These are phyloP conservation scores for Tagetes erecta DNA, from an alignment of 129 eudicot species.

Conservation along the genomic window DNA sequence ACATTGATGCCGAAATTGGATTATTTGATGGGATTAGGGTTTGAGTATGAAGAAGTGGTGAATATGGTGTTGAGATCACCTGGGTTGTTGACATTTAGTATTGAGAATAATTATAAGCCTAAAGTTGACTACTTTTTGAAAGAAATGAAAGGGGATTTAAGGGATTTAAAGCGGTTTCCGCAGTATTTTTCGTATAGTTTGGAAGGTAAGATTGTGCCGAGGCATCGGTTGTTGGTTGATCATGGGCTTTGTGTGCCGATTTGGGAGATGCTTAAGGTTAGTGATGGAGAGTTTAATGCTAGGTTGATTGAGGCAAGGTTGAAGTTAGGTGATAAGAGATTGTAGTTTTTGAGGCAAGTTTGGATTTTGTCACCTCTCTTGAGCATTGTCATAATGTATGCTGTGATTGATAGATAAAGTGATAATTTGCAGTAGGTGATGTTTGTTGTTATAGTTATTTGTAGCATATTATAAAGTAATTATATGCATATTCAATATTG, in stretches of 20 bases:
- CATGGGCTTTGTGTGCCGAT: conserved; percentile 42
- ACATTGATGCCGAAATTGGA: conserved; percentile 63
- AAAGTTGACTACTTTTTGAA: conserved; percentile 66
- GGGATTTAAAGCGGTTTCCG: conserved; percentile 77
- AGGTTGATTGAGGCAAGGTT: conserved; percentile 61
- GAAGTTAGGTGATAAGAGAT: conserved; percentile 37
- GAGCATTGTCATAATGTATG: conserved; percentile 5
- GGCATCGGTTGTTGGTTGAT: conserved; percentile 14
- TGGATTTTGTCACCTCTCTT: not conserved
- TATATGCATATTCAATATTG: conserved; percentile 2
- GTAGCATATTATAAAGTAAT: not conserved
- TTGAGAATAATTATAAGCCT: conserved; percentile 73
- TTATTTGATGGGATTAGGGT: conserved; percentile 68
- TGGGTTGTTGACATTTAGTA: conserved; percentile 66
- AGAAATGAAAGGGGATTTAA: conserved; percentile 83
- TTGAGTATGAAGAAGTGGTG: conserved; percentile 49
- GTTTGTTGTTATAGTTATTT: conserved; percentile 3
- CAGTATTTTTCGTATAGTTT: conserved; percentile 83
- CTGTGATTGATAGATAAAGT: not conserved
- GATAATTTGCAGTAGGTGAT: not conserved
- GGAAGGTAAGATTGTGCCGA: conserved; percentile 45
- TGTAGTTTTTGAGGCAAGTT: conserved; percentile 40
- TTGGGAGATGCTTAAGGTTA: conserved; percentile 70
- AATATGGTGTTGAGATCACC: conserved; percentile 83
- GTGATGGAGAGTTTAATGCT: conserved; percentile 79